Evolutionary conservation across 1,139 yeast genomes (phyloP).

Genomic region (Meyerozyma smithsonii): DNA sequence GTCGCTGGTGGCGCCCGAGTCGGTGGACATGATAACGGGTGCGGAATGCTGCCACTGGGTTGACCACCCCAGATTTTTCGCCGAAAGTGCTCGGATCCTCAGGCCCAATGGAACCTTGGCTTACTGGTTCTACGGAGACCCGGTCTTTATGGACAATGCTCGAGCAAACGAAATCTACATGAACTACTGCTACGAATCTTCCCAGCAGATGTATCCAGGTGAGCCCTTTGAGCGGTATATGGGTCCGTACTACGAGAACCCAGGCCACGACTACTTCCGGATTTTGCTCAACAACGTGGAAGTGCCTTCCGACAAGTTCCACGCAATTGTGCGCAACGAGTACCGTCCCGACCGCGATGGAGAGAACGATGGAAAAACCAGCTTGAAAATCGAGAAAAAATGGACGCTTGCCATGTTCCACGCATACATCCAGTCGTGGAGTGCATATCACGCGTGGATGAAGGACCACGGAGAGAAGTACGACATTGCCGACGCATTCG

Average conservation of each 20-base stretch:
- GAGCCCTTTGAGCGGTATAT: conserved; percentile 40
- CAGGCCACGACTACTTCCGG: conserved; percentile 57
- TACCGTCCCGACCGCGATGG: conserved; percentile 31
- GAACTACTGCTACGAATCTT: conserved; percentile 35
- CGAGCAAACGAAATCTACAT: conserved; percentile 36
- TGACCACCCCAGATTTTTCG: conserved; percentile 48
- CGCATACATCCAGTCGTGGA: conserved; percentile 58
- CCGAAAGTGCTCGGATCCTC: conserved; percentile 45
- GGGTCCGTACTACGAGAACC: conserved; percentile 74
- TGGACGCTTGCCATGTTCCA: conserved; percentile 41
- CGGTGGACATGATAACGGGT: conserved; percentile 60
- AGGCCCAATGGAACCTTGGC: conserved; percentile 63
- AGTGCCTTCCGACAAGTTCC: conserved; percentile 37
- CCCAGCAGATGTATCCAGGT: conserved; percentile 19
- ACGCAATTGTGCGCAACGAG: conserved; percentile 35
- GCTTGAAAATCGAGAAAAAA: conserved; percentile 35
- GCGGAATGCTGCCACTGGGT: conserved; percentile 86
- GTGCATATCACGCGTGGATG: conserved; percentile 69
- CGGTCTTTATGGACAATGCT: conserved; percentile 42
- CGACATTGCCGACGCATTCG: conserved; percentile 39
- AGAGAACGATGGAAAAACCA: conserved; percentile 19
- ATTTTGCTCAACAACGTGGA: conserved; percentile 35
- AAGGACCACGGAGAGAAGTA: conserved; percentile 23
- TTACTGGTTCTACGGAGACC: conserved; percentile 78
- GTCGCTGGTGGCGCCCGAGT: conserved; percentile 17